A percentile compares a stretch with the other conserved stretches of the same genome.
phyloP scores from a whole-genome alignment of 257 asterid species.

The Fraxinus anomala region DNA sequence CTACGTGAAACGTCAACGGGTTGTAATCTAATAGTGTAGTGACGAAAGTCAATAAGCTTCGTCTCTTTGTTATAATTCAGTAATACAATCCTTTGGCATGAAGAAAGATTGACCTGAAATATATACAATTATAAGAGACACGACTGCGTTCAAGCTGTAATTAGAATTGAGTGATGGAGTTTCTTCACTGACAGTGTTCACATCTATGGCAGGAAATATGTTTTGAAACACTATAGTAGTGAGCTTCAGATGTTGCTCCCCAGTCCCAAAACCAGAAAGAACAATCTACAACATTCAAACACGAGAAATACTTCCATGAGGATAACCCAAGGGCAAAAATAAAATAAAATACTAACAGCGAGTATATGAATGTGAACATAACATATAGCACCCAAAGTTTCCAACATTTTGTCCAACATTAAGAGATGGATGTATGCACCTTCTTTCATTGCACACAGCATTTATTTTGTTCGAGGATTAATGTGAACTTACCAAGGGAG shows the following conservation, averaged over 20 bases:
- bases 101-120: constrained; percentile 83
- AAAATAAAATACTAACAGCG: background rate
- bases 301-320: background rate
- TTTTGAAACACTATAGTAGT: constrained; percentile 87
- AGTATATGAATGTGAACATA: background rate
- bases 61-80: constrained; percentile 91
- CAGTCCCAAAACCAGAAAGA: constrained; percentile 95
- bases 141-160: constrained; percentile 18
- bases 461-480: background rate
- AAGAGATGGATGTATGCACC: background rate
- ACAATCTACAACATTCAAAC: constrained; percentile 62
- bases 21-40: constrained; percentile 88
- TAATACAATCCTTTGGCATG: constrained; percentile 93
- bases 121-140: constrained; percentile 16
- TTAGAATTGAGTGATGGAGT: constrained; percentile 9
- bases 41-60: constrained; percentile 83
- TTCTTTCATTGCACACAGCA: background rate
- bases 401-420: background rate
- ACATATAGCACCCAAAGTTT: background rate
- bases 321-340: background rate
- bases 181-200: constrained; percentile 69
- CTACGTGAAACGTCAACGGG: constrained; percentile 88
- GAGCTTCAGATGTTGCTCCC: constrained; percentile 92
- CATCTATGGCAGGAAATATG: constrained; percentile 91
- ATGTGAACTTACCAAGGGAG: constrained; percentile 73